A percentile compares a stretch with the other conserved stretches of the same genome.
Evolutionary conservation across 495 filamentous ascomycete genomes (phyloP).

Genomic region (Cairneyella variabilis): DNA sequence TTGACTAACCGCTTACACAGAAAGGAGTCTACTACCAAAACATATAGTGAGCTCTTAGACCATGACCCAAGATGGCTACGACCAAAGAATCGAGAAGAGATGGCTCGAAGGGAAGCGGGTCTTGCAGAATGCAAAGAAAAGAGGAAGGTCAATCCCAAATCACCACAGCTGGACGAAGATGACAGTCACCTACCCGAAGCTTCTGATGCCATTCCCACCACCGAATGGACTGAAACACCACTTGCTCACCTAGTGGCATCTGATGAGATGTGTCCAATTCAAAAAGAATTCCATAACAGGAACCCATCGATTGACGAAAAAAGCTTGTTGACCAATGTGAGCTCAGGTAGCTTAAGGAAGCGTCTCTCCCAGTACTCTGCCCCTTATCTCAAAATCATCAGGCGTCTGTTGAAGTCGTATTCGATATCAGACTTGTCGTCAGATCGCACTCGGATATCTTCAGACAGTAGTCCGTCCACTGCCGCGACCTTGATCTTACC

Average conservation of each 20-base stretch:
- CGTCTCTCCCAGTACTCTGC: background rate
- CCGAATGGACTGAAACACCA: constrained; percentile 5
- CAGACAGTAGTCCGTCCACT: too few relatives aligned
- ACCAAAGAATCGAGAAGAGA: constrained; percentile 11
- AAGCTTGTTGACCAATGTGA: too few relatives aligned
- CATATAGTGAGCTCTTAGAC: background rate
- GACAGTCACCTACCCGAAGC: too few relatives aligned
- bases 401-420: background rate
- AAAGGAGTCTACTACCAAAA: constrained; percentile 1
- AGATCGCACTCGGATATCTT: background rate
- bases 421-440: background rate
- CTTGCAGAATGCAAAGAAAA: background rate
- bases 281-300: too few relatives aligned
- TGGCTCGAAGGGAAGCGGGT: background rate
- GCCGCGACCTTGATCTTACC: background rate
- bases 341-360: too few relatives aligned
- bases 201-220: too few relatives aligned
- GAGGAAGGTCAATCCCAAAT: background rate
- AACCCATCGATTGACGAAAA: too few relatives aligned
- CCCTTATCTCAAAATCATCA: background rate
- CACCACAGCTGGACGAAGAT: background rate
- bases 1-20: too few relatives aligned
- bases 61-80: constrained; percentile 9
- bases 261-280: too few relatives aligned
- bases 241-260: constrained; percentile 1